A percentile compares a stretch with the other conserved stretches of the same genome.
Evolutionary conservation across 768 basidiomycete genomes (phyloP).

Genomic region (Epithele typhae): DNA sequence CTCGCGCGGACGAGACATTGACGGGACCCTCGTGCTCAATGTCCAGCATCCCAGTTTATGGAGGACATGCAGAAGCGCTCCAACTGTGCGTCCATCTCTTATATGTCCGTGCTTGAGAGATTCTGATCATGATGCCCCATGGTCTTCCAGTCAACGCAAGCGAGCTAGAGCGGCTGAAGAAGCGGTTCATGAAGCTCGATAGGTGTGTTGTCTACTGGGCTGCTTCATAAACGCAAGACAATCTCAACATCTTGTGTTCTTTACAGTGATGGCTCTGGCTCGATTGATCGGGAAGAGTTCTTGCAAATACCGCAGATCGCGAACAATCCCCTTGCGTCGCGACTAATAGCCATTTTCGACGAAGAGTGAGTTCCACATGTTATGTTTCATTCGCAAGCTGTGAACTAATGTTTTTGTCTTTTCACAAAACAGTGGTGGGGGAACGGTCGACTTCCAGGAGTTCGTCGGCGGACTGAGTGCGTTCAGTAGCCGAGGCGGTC

Average conservation of each 20-base stretch:
- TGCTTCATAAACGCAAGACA: no score
- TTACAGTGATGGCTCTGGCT: slow-evolving; percentile 90
- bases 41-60: slow-evolving; percentile 86
- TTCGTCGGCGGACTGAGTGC: slow-evolving; percentile 98
- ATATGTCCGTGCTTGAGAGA: not conserved
- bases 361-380: slow-evolving; percentile 77
- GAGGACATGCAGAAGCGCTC: slow-evolving; percentile 96
- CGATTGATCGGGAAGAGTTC: slow-evolving; percentile 98
- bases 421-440: slow-evolving; percentile 75
- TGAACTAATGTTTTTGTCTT: not conserved
- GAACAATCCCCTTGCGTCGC: slow-evolving; percentile 90
- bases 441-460: slow-evolving; percentile 98
- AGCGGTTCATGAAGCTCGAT: slow-evolving; percentile 99
- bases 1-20: slow-evolving; percentile 1
- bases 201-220: slow-evolving; percentile 42
- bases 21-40: slow-evolving; percentile 8
- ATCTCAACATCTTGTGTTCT: not conserved
- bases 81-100: slow-evolving; percentile 70
- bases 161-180: slow-evolving; percentile 94
- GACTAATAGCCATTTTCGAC: slow-evolving; percentile 99
- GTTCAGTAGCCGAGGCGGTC: slow-evolving; percentile 93
- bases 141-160: slow-evolving; percentile 75
- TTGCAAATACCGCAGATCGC: slow-evolving; percentile 98
- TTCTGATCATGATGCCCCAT: not conserved
- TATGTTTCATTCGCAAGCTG: not conserved